Conservation (phyloP, 129 eudicot genomes). For the sunflower (Helianthus annuus) region HanXRQr2.0-SUNRISE NC_035436.2:55190743-55191242, state of each 20-base stretch:
- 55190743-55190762: constrained; percentile 91
- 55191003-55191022: constrained; percentile 85
- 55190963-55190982: constrained; percentile 94
- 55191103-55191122: constrained; percentile 14
- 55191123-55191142: neutral
- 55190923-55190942: constrained; percentile 97
- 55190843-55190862: neutral
- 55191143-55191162: constrained; percentile 12
- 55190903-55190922: constrained; percentile 93
- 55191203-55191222: constrained; percentile 79
- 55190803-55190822: neutral
- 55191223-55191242: constrained; percentile 90
- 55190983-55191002: constrained; percentile 89
- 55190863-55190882: constrained; percentile 99
- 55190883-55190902: constrained; percentile 97
- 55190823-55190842: neutral
- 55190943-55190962: constrained; percentile 94
- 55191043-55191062: neutral
- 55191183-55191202: constrained; percentile 99
- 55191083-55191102: neutral
- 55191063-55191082: neutral
- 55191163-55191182: constrained; percentile 68
- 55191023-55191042: constrained; percentile 43
- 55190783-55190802: constrained; percentile 6
- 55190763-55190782: constrained; percentile 97